Percentiles rank a stretch among this genome's conserved stretches.
phyloP scores from a whole-genome alignment of 768 basidiomycete genomes.

The Dictyophora rubrovolvata region DNA sequence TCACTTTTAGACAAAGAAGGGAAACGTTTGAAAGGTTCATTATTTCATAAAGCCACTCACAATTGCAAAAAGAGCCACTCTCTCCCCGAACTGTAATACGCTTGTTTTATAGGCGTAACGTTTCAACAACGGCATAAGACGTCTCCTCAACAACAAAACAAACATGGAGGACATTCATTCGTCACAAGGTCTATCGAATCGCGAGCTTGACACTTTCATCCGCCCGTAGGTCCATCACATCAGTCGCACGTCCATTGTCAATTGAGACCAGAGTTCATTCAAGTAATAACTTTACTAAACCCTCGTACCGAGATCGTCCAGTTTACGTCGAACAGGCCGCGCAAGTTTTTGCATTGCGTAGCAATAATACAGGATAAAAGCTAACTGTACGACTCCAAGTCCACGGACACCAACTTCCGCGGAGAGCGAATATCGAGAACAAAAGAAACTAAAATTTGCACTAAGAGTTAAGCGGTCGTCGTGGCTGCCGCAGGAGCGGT shows the following conservation, averaged over 20 bases:
- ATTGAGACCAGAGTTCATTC: too few species aligned
- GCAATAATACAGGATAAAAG: background rate
- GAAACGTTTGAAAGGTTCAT: background rate
- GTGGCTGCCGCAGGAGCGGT: constrained; percentile 4
- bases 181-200: too few species aligned
- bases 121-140: too few species aligned
- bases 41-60: background rate
- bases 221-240: too few species aligned
- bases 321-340: background rate
- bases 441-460: background rate
- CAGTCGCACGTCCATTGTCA: too few species aligned
- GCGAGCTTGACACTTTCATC: too few species aligned
- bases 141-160: too few species aligned
- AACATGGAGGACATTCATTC: too few species aligned
- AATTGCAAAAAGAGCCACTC: too few species aligned
- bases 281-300: too few species aligned
- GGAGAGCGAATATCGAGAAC: background rate
- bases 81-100: too few species aligned
- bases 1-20: background rate
- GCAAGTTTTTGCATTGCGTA: background rate
- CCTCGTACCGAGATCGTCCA: background rate
- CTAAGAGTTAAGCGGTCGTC: background rate
- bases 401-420: background rate
- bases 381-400: background rate
- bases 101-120: too few species aligned